Base-by-base conservation (phyloP, 352 stramenopile species). In the Pythium volutum region DNA sequence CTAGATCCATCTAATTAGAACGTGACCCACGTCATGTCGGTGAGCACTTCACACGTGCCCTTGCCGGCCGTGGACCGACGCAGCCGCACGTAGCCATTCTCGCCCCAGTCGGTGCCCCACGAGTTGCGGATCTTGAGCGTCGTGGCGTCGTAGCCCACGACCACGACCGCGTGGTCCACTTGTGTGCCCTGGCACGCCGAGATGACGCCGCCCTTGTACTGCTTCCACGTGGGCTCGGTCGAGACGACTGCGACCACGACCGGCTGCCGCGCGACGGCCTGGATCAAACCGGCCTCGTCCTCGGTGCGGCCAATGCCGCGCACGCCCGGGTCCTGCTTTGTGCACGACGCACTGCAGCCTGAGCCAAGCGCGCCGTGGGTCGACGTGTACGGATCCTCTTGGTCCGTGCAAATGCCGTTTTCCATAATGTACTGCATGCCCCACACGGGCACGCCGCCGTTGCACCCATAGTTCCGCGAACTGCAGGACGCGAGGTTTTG, bases 81-180 rank as follows among this genome's bases (percentile, higher is more conserved):
- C 25, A 99, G 80, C 51, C 83, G 83, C 50, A 99, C 96, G 83
- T 97, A 98, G 41, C 95, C 97, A 95, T 85, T 67, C 52, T 98
- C 87, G 66, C 96, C 97, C 96, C 96, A 99, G 18, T 71, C 75
- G 1, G 78, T 71, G 23, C 97, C 97, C 97, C 97, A 99, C 39
- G 96, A 98, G 79, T 99, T 99, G 67, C 98, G 98, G 33, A 99
- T 86, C 71, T 98, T 98, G 77, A 93, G 97, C 25, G 75, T 76
- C 0, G 74, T 82, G 31, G 74, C 71, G 56, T 94, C 90, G 74
- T 98, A 99, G 27, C 97, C 97, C 3, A 97, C 77, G 31, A 99
- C 97, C 55, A 99, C 80, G 38, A 99, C 96, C 25, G 97, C 98
- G 71, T 99, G 97, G 70, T 99, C 97, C 48, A 36, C 31, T 11